Evolutionary conservation across 805 yeast species (phyloP).

Genomic region (Starmerella etchellsii): DNA sequence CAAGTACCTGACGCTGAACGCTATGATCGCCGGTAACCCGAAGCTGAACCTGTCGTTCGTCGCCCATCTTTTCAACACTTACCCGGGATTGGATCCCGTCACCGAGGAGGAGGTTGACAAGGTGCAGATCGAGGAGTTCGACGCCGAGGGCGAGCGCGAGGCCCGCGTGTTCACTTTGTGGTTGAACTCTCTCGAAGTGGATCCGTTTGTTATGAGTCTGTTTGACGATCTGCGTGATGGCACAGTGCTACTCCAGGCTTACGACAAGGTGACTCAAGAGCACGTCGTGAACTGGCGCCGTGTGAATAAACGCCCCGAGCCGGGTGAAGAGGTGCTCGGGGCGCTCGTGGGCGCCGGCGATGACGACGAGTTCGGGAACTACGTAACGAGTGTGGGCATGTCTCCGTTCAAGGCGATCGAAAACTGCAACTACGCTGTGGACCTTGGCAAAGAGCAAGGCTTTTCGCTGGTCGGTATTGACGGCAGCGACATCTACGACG

Average conservation of each 20-base stretch:
- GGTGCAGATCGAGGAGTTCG: conserved; percentile 93
- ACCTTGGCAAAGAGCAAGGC: conserved; percentile 79
- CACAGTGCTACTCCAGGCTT: conserved; percentile 75
- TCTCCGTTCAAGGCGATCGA: conserved; percentile 90
- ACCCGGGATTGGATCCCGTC: conserved; percentile 92
- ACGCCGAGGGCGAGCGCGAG: conserved; percentile 98
- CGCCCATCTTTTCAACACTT: conserved; percentile 90
- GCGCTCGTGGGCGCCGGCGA: conserved; percentile 19
- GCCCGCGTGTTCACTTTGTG: conserved; percentile 96
- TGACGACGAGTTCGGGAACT: conserved; percentile 17
- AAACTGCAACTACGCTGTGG: conserved; percentile 97
- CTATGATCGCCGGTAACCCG: conserved; percentile 92
- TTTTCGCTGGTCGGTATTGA: conserved; percentile 96
- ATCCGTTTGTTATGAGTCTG: conserved; percentile 80
- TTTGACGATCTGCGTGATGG: conserved; percentile 96
- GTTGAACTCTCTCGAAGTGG: conserved; percentile 93
- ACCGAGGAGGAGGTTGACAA: conserved; percentile 65
- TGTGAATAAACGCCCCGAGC: conserved; percentile 71
- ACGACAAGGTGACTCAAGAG: conserved; percentile 78
- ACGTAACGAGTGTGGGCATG: conserved; percentile 26
- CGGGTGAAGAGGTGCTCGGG: conserved; percentile 42
- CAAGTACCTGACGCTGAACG: conserved; percentile 85
- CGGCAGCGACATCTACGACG: conserved; percentile 94
- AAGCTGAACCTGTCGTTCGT: conserved; percentile 93
- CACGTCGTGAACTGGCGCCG: conserved; percentile 71